These are phyloP conservation scores for Elsinoe fawcettii DNA, from an alignment of 2,329 filamentous ascomycete species.

Conservation along the genomic window DNA sequence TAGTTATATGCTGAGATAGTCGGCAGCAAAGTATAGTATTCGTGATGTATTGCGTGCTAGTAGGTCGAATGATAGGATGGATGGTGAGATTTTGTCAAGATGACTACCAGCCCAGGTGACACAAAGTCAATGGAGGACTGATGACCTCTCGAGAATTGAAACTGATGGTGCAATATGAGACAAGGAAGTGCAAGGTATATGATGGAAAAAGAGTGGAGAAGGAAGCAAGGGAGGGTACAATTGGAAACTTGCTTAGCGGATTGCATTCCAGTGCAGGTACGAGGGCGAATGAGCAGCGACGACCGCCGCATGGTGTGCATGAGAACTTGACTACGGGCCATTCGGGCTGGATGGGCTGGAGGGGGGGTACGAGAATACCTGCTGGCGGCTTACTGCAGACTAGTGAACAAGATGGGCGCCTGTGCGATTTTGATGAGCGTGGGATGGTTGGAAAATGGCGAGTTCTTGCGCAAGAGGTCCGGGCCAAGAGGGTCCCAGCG, in stretches of 20 bases:
- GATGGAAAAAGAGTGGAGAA: conserved; percentile 13
- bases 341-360: conserved; percentile 8
- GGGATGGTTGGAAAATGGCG: conserved; percentile 15
- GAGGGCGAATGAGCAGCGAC: conserved; percentile 13
- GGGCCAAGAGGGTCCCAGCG: conserved; percentile 10
- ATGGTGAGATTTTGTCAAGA: conserved; percentile 1
- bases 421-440: conserved; percentile 9
- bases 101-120: conserved; percentile 10
- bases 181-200: conserved; percentile 9
- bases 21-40: neutral
- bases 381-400: conserved; percentile 4
- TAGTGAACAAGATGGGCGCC: conserved; percentile 3
- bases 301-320: conserved; percentile 15
- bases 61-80: neutral
- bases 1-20: neutral
- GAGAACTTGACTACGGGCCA: conserved; percentile 10
- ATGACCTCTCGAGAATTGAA: conserved; percentile 7
- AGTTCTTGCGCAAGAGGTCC: conserved; percentile 13
- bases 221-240: conserved; percentile 9
- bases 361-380: neutral
- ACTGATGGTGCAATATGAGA: conserved; percentile 14
- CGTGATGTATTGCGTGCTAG: conserved; percentile 8
- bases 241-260: conserved; percentile 9
- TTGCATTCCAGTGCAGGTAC: conserved; percentile 12
- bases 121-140: conserved; percentile 6